Percentiles rank a stretch among this genome's conserved stretches.
Evolutionary conservation across 441 rosid species (phyloP).

Genomic region (Hura crepitans): DNA sequence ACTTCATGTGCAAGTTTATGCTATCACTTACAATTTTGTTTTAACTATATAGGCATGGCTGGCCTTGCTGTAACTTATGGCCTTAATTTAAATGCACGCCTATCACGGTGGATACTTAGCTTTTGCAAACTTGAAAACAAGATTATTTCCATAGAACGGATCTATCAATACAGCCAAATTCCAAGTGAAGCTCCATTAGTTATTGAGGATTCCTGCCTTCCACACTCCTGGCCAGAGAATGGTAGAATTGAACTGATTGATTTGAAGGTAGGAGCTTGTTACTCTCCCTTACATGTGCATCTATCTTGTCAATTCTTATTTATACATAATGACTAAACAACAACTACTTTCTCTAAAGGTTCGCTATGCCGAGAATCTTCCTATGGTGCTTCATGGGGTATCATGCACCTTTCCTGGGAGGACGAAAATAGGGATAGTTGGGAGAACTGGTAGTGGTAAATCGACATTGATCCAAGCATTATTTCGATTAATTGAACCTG

Average conservation of each 20-base stretch:
- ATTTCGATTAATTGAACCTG: constrained; percentile 91
- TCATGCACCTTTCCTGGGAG: constrained; percentile 90
- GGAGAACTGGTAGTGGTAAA: constrained; percentile 98
- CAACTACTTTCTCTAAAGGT: constrained; percentile 44
- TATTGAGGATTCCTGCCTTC: constrained; percentile 63
- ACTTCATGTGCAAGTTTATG: background rate
- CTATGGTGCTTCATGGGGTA: constrained; percentile 87
- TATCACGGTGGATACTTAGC: constrained; percentile 98
- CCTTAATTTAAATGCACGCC: constrained; percentile 91
- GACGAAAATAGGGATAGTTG: constrained; percentile 93
- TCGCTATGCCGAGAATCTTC: constrained; percentile 94
- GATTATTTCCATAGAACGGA: constrained; percentile 94
- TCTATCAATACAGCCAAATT: constrained; percentile 93
- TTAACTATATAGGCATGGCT: constrained; percentile 78
- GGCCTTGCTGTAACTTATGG: constrained; percentile 99
- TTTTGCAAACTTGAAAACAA: constrained; percentile 99
- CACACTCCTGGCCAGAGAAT: constrained; percentile 77
- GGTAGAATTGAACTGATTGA: constrained; percentile 78
- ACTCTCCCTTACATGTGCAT: constrained; percentile 1
- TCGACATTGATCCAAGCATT: constrained; percentile 97
- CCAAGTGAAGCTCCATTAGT: constrained; percentile 66
- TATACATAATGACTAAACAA: background rate
- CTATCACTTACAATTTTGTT: constrained; percentile 22
- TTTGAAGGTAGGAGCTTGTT: constrained; percentile 58
- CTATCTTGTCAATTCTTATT: background rate